Conservation (phyloP, 768 basidiomycete genomes). For the Naganishia vishniacii region DNA sequence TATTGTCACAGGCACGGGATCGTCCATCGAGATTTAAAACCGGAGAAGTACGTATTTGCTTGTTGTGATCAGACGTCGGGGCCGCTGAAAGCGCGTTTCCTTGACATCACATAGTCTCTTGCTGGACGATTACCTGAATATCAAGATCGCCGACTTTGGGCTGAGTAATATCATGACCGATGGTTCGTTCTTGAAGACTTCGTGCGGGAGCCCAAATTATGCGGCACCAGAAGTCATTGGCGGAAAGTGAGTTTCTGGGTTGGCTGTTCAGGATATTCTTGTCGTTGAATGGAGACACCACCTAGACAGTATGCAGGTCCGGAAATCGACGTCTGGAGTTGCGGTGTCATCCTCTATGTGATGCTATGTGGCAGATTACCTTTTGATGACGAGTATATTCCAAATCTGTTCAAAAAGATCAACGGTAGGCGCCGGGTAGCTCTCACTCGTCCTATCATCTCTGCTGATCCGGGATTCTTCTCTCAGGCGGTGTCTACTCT, state of each 20-base stretch:
- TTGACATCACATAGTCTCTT: slow-evolving; percentile 35
- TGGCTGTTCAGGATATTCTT: not conserved
- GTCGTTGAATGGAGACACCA: not conserved
- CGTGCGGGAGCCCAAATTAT: slow-evolving; percentile 97
- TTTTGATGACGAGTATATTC: slow-evolving; percentile 96
- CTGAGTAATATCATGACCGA: slow-evolving; percentile 92
- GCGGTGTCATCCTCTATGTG: slow-evolving; percentile 97
- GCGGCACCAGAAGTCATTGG: slow-evolving; percentile 97
- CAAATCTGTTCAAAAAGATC: slow-evolving; percentile 87
- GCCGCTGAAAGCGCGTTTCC: not conserved
- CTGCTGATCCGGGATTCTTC: slow-evolving; percentile 49
- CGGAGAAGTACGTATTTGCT: slow-evolving; percentile 63
- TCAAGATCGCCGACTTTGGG: slow-evolving; percentile 99
- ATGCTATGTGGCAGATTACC: slow-evolving; percentile 93
- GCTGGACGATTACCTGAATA: slow-evolving; percentile 51
- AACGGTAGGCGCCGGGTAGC: slow-evolving; percentile 52
- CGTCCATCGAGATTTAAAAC: slow-evolving; percentile 95
- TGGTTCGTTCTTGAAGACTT: slow-evolving; percentile 92
- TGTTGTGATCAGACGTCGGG: too few species aligned
- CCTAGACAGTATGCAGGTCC: slow-evolving; percentile 79
- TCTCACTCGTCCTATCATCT: not conserved
- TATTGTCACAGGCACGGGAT: slow-evolving; percentile 95
- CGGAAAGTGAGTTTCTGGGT: slow-evolving; percentile 57
- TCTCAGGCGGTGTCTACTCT: slow-evolving; percentile 67
- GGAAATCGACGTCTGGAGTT: slow-evolving; percentile 98